Evolutionary conservation across 2,329 filamentous ascomycete species (phyloP).

Genomic region (Dothideomycetes sp.): DNA sequence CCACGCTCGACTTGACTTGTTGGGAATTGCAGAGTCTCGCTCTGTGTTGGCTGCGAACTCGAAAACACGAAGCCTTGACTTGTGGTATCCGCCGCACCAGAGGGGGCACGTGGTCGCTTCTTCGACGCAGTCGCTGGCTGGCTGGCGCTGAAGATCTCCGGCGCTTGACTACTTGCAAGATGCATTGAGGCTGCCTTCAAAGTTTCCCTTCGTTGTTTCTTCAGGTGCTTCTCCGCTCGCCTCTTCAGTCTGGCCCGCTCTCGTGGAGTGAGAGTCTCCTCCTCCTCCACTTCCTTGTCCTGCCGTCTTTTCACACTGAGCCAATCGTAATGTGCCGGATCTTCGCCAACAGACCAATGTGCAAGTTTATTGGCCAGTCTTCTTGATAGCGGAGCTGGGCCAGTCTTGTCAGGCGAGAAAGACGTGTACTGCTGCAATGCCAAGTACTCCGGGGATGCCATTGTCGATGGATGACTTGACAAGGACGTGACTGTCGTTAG

Average conservation of each 20-base stretch:
- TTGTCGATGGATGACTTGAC: conserved; percentile 13
- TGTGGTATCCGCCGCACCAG: conserved; percentile 8
- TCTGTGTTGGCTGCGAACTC: conserved; percentile 1
- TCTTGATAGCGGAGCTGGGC: conserved; percentile 16
- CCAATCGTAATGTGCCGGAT: conserved; percentile 31
- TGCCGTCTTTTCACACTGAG: conserved; percentile 17
- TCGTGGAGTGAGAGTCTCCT: conserved; percentile 25
- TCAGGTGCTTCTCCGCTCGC: conserved; percentile 28
- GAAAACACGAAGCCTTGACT: conserved; percentile 5
- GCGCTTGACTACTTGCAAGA: conserved; percentile 19
- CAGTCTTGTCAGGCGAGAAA: conserved; percentile 17
- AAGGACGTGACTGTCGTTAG: conserved; percentile 14
- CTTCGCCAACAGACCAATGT: conserved; percentile 29
- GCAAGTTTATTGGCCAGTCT: conserved; percentile 25
- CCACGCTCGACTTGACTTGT: conserved; percentile 23
- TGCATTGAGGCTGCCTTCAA: conserved; percentile 14
- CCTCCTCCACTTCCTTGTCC: conserved; percentile 19
- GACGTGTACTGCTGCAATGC: conserved; percentile 27
- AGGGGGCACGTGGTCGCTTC: conserved; percentile 3
- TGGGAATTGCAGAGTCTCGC: conserved; percentile 7
- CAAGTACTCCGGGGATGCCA: conserved; percentile 16
- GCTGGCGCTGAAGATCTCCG: conserved; percentile 19
- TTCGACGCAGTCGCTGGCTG: conserved; percentile 10
- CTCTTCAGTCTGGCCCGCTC: conserved; percentile 25
- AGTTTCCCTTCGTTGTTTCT: conserved; percentile 28